Evolutionary conservation across 192 early-diverging fungal species (phyloP).

Genomic region (Gamsiella multidivaricata): DNA sequence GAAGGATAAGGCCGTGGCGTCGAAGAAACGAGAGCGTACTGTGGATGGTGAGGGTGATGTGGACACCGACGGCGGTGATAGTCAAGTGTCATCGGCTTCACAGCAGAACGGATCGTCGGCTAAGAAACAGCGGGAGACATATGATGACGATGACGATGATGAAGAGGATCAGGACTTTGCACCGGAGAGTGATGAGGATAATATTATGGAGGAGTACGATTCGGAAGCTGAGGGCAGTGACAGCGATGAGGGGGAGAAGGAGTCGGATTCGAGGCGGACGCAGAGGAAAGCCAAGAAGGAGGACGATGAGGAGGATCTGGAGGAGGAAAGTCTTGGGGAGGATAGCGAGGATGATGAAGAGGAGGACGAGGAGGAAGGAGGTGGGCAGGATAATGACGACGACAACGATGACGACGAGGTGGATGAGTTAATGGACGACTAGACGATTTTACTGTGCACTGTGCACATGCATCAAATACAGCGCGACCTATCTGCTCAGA

Average conservation of each 20-base stretch:
- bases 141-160: slow-evolving; percentile 36
- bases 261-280: neutral
- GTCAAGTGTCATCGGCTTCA: neutral
- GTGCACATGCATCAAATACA: too few relatives aligned
- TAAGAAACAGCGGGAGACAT: neutral
- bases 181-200: slow-evolving; percentile 45
- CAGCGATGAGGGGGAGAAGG: slow-evolving; percentile 7
- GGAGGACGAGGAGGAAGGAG: slow-evolving; percentile 17
- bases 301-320: slow-evolving; percentile 6
- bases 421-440: slow-evolving; percentile 14
- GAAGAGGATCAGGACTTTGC: slow-evolving; percentile 52
- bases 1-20: slow-evolving; percentile 28
- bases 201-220: slow-evolving; percentile 51
- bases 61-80: neutral
- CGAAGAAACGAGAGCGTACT: slow-evolving; percentile 24
- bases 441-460: too few relatives aligned
- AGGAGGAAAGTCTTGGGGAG: slow-evolving; percentile 16
- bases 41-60: slow-evolving; percentile 18
- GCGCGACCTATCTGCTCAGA: too few relatives aligned
- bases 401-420: slow-evolving; percentile 24
- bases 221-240: slow-evolving; percentile 26
- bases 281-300: neutral
- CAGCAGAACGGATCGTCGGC: neutral
- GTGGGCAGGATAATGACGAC: slow-evolving; percentile 14
- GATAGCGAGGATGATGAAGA: slow-evolving; percentile 16